These are phyloP conservation scores for Mycena olivaceomarginata DNA, from an alignment of 768 basidiomycete species.

Conservation along the genomic window DNA sequence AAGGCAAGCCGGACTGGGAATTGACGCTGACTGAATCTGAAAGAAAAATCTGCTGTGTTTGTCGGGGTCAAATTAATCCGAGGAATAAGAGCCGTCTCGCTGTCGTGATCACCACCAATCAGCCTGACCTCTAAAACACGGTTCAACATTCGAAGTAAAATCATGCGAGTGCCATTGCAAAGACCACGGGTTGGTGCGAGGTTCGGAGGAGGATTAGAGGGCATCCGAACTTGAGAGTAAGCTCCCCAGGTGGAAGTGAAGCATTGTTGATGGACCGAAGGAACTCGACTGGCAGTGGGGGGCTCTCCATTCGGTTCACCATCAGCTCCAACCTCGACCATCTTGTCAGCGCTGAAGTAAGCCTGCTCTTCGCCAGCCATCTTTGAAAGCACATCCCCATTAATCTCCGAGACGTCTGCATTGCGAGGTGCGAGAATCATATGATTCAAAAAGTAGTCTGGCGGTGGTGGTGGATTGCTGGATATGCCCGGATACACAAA, in stretches of 20 bases:
- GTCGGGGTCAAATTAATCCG: slow-evolving; percentile 51
- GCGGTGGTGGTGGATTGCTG: slow-evolving; percentile 15
- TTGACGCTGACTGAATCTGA: slow-evolving; percentile 5
- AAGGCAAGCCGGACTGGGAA: slow-evolving; percentile 57
- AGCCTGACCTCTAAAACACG: slow-evolving; percentile 55
- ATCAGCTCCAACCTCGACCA: slow-evolving; percentile 6
- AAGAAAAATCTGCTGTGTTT: slow-evolving; percentile 15
- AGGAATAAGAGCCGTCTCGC: slow-evolving; percentile 60
- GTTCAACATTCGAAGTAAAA: slow-evolving; percentile 41
- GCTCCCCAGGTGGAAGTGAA: slow-evolving; percentile 32
- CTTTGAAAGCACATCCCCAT: slow-evolving; percentile 33
- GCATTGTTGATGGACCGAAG: slow-evolving; percentile 6
- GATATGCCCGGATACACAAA: slow-evolving; percentile 50
- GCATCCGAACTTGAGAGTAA: slow-evolving; percentile 53
- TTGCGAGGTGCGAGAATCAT: slow-evolving; percentile 56
- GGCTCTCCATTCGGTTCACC: slow-evolving; percentile 41
- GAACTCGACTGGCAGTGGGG: slow-evolving; percentile 51
- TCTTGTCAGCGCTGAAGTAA: slow-evolving; percentile 28
- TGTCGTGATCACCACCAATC: slow-evolving; percentile 60
- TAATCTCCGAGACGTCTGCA: slow-evolving; percentile 54
- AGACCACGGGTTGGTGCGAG: slow-evolving; percentile 42
- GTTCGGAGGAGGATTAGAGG: slow-evolving; percentile 52
- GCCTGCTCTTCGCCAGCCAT: slow-evolving; percentile 32
- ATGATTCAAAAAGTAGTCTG: slow-evolving; percentile 53
- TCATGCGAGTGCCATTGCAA: slow-evolving; percentile 55